Evolutionary conservation across 371 early-diverging fungal species (phyloP).

Genomic region (Mucor mucedo): DNA sequence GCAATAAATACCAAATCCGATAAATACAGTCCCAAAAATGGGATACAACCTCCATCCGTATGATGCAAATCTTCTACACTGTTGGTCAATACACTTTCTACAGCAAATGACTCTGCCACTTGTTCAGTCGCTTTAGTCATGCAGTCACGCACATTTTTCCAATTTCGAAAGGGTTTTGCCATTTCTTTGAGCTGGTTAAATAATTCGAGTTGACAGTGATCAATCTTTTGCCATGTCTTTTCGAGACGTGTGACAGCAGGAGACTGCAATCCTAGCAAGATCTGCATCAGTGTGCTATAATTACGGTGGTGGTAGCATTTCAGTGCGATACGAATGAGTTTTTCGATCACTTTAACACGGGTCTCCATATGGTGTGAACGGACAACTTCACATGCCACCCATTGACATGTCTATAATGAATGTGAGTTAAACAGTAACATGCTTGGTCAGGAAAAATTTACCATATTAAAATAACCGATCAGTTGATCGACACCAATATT

Average conservation of each 20-base stretch:
- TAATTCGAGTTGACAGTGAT: conserved; percentile 50
- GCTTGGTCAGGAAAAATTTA: conserved; percentile 13
- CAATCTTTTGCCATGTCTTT: conserved; percentile 59
- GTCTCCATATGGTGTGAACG: conserved; percentile 35
- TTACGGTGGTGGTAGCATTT: conserved; percentile 67
- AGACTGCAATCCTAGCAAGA: conserved; percentile 62
- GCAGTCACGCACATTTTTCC: conserved; percentile 60
- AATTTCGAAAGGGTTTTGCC: conserved; percentile 62
- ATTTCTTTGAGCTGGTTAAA: conserved; percentile 59
- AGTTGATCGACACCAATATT: conserved; percentile 38
- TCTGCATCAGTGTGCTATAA: conserved; percentile 63
- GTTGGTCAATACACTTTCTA: conserved; percentile 45
- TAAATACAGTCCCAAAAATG: conserved; percentile 66
- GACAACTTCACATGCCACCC: conserved; percentile 58
- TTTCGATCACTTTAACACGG: conserved; percentile 48
- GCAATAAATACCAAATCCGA: conserved; percentile 71
- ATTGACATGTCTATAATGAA: conserved; percentile 43
- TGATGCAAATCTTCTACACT: conserved; percentile 20
- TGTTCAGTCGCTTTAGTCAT: conserved; percentile 57
- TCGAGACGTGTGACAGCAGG: conserved; percentile 56
- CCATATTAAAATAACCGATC: conserved; percentile 51
- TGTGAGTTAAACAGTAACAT: background rate
- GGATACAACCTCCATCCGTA: conserved; percentile 52
- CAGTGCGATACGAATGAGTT: conserved; percentile 54
- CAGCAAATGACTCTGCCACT: conserved; percentile 48